These are phyloP conservation scores for Podaxis pistillaris DNA, from an alignment of 768 basidiomycete genomes.

Conservation along the genomic window DNA sequence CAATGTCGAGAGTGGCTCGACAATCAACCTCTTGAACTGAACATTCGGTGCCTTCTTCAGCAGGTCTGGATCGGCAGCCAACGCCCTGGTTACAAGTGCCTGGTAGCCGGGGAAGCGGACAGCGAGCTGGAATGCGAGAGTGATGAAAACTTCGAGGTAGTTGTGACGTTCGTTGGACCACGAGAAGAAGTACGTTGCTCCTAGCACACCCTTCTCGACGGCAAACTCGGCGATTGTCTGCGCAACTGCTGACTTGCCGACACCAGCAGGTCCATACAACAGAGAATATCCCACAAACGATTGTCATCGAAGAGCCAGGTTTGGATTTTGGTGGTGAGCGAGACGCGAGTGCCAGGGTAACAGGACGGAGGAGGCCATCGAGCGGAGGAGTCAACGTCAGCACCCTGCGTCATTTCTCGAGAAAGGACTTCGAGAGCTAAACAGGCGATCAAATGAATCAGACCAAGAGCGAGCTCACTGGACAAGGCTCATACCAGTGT, in stretches of 20 bases:
- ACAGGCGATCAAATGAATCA: background rate
- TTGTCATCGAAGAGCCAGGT: background rate
- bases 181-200: conserved; percentile 10
- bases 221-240: conserved; percentile 1
- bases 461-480: no score
- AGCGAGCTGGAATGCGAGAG: background rate
- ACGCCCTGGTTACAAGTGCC: rapidly evolving
- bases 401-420: no score
- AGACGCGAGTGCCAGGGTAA: background rate
- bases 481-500: no score
- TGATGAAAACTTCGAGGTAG: background rate
- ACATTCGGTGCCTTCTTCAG: background rate
- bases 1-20: no score
- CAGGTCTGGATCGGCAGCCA: background rate
- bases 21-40: background rate
- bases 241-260: conserved; percentile 8
- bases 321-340: background rate
- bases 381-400: background rate
- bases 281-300: background rate
- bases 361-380: background rate
- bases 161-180: background rate
- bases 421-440: no score
- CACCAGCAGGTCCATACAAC: conserved; percentile 6
- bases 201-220: background rate
- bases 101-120: no score